Base-by-base conservation (phyloP, 768 basidiomycete genomes). In the Crepidotus variabilis region DNA sequence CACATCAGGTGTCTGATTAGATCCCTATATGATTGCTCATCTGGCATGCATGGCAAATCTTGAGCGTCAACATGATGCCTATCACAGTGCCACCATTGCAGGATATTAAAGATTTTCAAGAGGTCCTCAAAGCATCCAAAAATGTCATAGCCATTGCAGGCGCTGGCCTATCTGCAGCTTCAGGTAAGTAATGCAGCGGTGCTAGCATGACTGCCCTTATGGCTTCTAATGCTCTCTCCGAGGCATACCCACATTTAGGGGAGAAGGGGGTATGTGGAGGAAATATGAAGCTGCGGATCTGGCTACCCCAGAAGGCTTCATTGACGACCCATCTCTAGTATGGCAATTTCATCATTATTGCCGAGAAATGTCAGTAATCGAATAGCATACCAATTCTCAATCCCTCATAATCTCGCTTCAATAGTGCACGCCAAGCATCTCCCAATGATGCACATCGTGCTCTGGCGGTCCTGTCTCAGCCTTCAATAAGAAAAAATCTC, bases 331-430 rank as follows among this genome's bases (percentile, higher is more conserved):
- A 0, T 77, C 75, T 14, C 68, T 75, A 2, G 78, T 81, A 2
- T 85, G 84, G 85, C 81, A 86, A 60, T 86, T 86, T 62, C 86
- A 85, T 60, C 85, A 86, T 59, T 80, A 82, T 55, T 71, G 85
- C n/a, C 71, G 84, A 54, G 76, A 78, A 68, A 72, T 63, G 82
- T 82, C 59, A 24, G 71, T 69, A n/a, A n/a, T n/a, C n/a, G n/a
- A n/a, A n/a, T n/a, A n/a, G n/a, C 43, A 51, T 28, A 28, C 28
- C 28, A 28, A 52, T 23, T 28, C n/a, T 3, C 28, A 28, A 28
- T 8, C 28, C 28, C 3, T 28, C 28, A 28, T 28, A 28, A 28
- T 8, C 8, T 28, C 3, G 3, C 28, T 28, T 28, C 28, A 4
- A 8, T 28, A 86, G 83, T 51, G 82, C 78, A 13, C 69, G 76